Evolutionary conservation across 2,329 filamentous ascomycete species (phyloP).

Genomic region (Beauveria sp.): DNA sequence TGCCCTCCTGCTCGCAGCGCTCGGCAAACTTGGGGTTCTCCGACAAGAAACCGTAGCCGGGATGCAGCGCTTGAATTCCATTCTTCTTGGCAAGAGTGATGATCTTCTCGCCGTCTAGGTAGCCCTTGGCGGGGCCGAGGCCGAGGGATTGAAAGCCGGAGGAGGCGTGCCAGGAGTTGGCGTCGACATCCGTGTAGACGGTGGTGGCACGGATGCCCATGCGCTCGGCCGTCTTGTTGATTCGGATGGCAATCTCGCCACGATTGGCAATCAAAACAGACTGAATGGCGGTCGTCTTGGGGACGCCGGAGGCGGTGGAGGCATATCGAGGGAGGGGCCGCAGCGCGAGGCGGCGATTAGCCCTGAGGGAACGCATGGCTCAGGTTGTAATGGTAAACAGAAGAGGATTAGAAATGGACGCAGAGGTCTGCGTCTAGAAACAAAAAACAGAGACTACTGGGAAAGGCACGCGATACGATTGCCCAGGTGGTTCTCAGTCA

Average conservation of each 20-base stretch:
- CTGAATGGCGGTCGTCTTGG: conserved; percentile 45
- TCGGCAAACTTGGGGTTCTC: conserved; percentile 89
- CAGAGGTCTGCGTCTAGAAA: neutral
- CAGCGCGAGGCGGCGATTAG: conserved; percentile 41
- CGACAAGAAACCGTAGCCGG: conserved; percentile 91
- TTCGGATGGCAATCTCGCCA: conserved; percentile 91
- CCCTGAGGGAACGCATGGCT: conserved; percentile 49
- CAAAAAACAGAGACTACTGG: neutral
- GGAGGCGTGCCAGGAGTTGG: conserved; percentile 77
- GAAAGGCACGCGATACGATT: neutral
- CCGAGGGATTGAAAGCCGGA: conserved; percentile 78
- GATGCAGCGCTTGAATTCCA: conserved; percentile 86
- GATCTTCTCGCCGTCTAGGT: conserved; percentile 89
- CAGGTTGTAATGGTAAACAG: neutral
- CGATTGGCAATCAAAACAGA: conserved; percentile 94
- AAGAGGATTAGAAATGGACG: neutral
- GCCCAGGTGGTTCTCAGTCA: neutral
- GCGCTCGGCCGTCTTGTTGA: conserved; percentile 77
- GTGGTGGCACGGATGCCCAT: conserved; percentile 92
- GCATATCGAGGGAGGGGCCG: conserved; percentile 34
- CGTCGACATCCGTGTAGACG: conserved; percentile 89
- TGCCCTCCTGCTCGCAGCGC: conserved; percentile 79
- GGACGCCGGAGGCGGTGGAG: conserved; percentile 24
- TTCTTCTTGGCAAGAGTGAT: conserved; percentile 79
- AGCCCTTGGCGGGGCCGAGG: conserved; percentile 74